Conservation (phyloP, 768 basidiomycete genomes). For the Xerocomellus amylosporus region DNA sequence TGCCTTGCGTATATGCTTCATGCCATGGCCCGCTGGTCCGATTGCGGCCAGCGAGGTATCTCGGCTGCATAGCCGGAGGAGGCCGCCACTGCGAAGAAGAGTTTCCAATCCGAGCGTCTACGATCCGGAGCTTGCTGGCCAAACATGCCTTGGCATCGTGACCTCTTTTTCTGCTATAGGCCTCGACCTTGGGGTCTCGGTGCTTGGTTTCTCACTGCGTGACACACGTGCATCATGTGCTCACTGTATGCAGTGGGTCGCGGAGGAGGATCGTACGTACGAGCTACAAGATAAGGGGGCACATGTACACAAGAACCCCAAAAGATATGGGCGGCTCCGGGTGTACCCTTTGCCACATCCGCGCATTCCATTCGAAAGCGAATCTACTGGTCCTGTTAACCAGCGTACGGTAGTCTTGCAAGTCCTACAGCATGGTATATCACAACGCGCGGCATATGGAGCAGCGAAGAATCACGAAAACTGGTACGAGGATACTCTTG, state of each 20-base stretch:
- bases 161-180: neutral
- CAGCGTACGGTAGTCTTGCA: neutral
- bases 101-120: neutral
- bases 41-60: neutral
- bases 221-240: constrained; percentile 10
- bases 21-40: too few relatives aligned
- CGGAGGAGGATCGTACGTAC: constrained; percentile 16
- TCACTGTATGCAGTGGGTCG: neutral
- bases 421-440: constrained; percentile 2
- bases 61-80: constrained; percentile 1
- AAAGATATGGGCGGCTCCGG: constrained; percentile 4
- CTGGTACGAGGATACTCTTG: constrained; percentile 4
- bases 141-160: neutral
- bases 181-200: neutral
- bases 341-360: constrained; percentile 17
- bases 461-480: neutral
- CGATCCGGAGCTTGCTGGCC: constrained; percentile 3
- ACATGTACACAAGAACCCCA: constrained; percentile 19
- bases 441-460: neutral
- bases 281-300: constrained; percentile 13
- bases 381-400: neutral
- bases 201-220: neutral
- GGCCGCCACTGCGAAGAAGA: neutral
- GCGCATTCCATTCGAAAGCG: neutral
- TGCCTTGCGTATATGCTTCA: too few relatives aligned